Conservation (phyloP, 2,329 filamentous ascomycete genomes). For the Cadophora luteo-olivacea region DNA sequence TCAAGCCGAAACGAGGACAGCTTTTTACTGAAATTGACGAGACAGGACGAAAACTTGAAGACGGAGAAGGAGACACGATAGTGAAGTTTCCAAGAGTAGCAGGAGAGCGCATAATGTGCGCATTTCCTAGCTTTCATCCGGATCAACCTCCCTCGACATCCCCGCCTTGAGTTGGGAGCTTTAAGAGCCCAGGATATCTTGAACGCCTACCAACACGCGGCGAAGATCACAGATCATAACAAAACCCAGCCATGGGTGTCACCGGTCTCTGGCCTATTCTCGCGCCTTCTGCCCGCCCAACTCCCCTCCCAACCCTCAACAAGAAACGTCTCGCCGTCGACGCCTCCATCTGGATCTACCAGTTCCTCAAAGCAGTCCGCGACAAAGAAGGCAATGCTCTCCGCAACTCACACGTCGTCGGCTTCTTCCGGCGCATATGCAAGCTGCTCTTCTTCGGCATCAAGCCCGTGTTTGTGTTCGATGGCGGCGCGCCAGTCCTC, state of each 20-base stretch:
- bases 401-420: constrained; percentile 93
- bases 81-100: background rate
- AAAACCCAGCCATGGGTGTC: constrained; percentile 93
- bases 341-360: constrained; percentile 99
- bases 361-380: constrained; percentile 97
- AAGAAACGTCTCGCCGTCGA: constrained; percentile 96
- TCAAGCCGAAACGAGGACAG: background rate
- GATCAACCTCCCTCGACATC: constrained; percentile 3
- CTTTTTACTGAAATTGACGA: background rate
- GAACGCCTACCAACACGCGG: background rate
- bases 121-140: constrained; percentile 11
- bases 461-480: constrained; percentile 96
- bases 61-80: background rate
- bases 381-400: constrained; percentile 98
- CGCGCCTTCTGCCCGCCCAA: constrained; percentile 92
- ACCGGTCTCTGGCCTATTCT: constrained; percentile 97
- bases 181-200: background rate
- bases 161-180: constrained; percentile 22
- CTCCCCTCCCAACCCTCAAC: constrained; percentile 95
- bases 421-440: constrained; percentile 98
- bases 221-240: too few relatives aligned
- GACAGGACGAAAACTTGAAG: background rate
- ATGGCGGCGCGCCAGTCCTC: constrained; percentile 88
- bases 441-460: constrained; percentile 97
- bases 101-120: constrained; percentile 25